Percentiles rank a stretch among this genome's conserved stretches.
phyloP scores from a whole-genome alignment of 2,329 filamentous ascomycete species.

The Xylaria digitata region DNA sequence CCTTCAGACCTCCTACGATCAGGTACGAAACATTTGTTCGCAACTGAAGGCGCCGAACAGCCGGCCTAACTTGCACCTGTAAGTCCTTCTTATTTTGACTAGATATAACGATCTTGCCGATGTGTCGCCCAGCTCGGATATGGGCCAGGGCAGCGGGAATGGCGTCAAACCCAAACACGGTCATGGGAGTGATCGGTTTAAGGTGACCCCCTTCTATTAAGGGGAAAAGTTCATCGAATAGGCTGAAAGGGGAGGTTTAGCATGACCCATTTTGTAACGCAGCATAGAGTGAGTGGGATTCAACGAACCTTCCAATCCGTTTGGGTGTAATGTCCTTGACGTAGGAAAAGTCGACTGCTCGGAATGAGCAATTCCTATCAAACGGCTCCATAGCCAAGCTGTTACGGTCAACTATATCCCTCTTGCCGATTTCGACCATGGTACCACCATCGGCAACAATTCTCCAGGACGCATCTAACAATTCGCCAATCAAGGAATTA shows the following conservation, averaged over 20 bases:
- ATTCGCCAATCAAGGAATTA: conserved; percentile 41
- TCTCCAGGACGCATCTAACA: conserved; percentile 38
- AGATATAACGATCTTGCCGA: conserved; percentile 55
- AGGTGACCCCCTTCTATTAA: conserved; percentile 44
- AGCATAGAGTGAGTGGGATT: too few species aligned
- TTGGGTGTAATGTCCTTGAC: conserved; percentile 9
- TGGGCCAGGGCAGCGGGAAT: conserved; percentile 47
- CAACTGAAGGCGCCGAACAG: conserved; percentile 37
- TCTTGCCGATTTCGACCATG: conserved; percentile 41
- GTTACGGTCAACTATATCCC: conserved; percentile 38
- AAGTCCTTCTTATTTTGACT: conserved; percentile 34
- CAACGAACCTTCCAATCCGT: background rate
- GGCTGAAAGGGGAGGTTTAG: too few species aligned
- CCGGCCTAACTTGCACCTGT: conserved; percentile 43
- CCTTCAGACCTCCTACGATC: conserved; percentile 53
- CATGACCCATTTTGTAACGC: too few species aligned
- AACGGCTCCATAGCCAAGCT: conserved; percentile 42
- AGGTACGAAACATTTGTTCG: conserved; percentile 49
- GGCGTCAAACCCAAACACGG: conserved; percentile 45
- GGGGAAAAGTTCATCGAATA: too few species aligned
- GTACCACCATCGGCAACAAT: conserved; percentile 38
- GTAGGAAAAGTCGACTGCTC: conserved; percentile 38
- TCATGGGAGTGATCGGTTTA: conserved; percentile 48
- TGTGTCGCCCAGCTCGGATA: conserved; percentile 52
- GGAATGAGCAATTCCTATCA: conserved; percentile 39